Base-by-base conservation (phyloP, 352 stramenopile genomes). In the Phytophthora foliorum region DNA sequence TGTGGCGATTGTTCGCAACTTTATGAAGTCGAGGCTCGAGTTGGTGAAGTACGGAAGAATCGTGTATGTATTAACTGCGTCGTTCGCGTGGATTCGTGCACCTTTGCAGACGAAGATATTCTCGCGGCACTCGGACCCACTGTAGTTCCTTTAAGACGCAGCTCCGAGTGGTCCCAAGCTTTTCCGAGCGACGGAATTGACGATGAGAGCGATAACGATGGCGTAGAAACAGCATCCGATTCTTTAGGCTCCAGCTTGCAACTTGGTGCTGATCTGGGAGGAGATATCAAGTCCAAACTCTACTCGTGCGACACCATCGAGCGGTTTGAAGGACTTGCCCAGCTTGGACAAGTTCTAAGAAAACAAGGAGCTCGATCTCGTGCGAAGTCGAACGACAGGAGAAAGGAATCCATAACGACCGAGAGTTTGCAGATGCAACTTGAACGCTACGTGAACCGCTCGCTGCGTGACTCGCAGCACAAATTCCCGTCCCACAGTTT, bases 101-200 rank as follows among this genome's bases (percentile, higher is more conserved):
- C 71, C 39, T 89, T 84, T 36, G 80, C 84, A 19, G 80, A 86
- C 51, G 78, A 84, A 21, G 74, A 85, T 52, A 49, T 88, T 24
- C 55, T 81, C 24, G 59, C 70, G n/a, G 80, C 73, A 0, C 59
- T 86, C 16, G 78, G 80, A 8, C 75, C 78, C 2, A 65, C 74
- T 3, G 66, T 89, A 16, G 68, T 89, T 45, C 17, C 38, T 22
- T 22, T 45, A 17, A 45, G 7, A 24, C 17, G 7, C 17, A 45
- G 38, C 38, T 45, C 14, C 38, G 38, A 19, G 38, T 45, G 38
- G 38, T 45, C 38, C 6, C 16, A 45, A 45, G 6, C 16, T 19
- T 45, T 45, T 22, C 38, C 22, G 17, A 45, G 38, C 17, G 38
- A 45, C 22, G 38, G 22, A 22, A 72, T 72, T 13, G 72, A 82